Evolutionary conservation across 2,329 filamentous ascomycete genomes (phyloP).

Genomic region (Ceratocystis eucalypticola): DNA sequence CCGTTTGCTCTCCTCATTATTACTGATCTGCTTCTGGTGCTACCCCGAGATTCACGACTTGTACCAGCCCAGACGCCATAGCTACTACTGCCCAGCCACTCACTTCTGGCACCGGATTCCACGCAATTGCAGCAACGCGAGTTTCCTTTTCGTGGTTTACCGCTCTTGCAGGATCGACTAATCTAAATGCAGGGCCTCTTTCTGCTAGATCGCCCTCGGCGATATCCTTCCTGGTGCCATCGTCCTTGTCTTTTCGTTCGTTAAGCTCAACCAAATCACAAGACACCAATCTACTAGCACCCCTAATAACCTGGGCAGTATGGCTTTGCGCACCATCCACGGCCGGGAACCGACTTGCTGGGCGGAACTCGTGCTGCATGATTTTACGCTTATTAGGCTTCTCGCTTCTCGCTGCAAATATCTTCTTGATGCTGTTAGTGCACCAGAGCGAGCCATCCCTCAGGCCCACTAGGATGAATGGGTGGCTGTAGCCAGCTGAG

Average conservation of each 20-base stretch:
- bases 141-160: slow-evolving; percentile 49
- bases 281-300: slow-evolving; percentile 38
- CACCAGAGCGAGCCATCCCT: slow-evolving; percentile 41
- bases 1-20: slow-evolving; percentile 23
- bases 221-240: slow-evolving; percentile 25
- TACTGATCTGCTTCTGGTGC: not conserved
- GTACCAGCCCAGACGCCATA: slow-evolving; percentile 52
- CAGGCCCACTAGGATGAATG: slow-evolving; percentile 40
- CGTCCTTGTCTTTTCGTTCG: slow-evolving; percentile 24
- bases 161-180: slow-evolving; percentile 29
- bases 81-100: slow-evolving; percentile 55
- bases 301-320: slow-evolving; percentile 24
- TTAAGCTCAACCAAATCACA: slow-evolving; percentile 40
- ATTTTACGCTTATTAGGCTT: slow-evolving; percentile 32
- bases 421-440: slow-evolving; percentile 33
- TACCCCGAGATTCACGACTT: slow-evolving; percentile 51
- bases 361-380: slow-evolving; percentile 42
- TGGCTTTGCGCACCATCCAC: not conserved
- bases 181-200: slow-evolving; percentile 23
- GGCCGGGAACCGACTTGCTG: slow-evolving; percentile 25
- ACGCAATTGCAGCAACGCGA: slow-evolving; percentile 47
- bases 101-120: slow-evolving; percentile 55
- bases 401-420: slow-evolving; percentile 30
- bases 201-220: slow-evolving; percentile 20
- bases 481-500: slow-evolving; percentile 37